phyloP scores from a whole-genome alignment of 495 filamentous ascomycete genomes.

The Tuber indicum region DNA sequence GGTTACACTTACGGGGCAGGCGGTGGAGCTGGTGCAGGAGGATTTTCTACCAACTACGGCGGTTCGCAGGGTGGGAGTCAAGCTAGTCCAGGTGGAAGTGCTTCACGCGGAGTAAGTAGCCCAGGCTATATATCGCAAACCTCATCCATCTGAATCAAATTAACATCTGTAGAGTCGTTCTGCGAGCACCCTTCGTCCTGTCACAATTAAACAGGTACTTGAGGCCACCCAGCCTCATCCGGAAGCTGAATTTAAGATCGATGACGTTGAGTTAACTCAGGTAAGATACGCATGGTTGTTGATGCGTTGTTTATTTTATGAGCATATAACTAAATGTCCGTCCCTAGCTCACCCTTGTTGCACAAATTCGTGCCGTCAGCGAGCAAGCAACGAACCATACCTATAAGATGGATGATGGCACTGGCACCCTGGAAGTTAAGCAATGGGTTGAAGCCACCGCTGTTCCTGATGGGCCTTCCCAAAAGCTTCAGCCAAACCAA shows the following conservation, averaged over 20 bases:
- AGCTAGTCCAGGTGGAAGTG: constrained; percentile 44
- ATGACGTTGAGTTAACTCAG: constrained; percentile 58
- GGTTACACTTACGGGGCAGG: constrained; percentile 51
- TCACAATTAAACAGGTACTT: constrained; percentile 89
- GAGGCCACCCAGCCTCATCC: constrained; percentile 69
- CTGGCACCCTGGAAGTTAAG: constrained; percentile 85
- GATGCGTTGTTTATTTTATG: not conserved
- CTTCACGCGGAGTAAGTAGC: constrained; percentile 41
- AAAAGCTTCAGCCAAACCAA: constrained; percentile 56
- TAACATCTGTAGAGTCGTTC: constrained; percentile 45
- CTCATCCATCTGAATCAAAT: constrained; percentile 11
- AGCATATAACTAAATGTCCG: not conserved
- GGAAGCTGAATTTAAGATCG: constrained; percentile 69
- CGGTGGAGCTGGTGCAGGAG: constrained; percentile 58
- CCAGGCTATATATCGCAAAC: not conserved
- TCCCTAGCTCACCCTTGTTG: constrained; percentile 68
- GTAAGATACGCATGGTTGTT: constrained; percentile 38
- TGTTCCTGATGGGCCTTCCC: constrained; percentile 49
- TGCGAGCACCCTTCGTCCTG: constrained; percentile 73
- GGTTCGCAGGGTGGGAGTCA: constrained; percentile 51
- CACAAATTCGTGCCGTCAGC: constrained; percentile 79
- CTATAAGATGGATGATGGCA: constrained; percentile 92
- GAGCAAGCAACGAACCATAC: constrained; percentile 83
- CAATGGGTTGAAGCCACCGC: constrained; percentile 70
- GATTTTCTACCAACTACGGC: constrained; percentile 56